phyloP scores from a whole-genome alignment of 139 green algal species.

The Closterium sp. region DNA sequence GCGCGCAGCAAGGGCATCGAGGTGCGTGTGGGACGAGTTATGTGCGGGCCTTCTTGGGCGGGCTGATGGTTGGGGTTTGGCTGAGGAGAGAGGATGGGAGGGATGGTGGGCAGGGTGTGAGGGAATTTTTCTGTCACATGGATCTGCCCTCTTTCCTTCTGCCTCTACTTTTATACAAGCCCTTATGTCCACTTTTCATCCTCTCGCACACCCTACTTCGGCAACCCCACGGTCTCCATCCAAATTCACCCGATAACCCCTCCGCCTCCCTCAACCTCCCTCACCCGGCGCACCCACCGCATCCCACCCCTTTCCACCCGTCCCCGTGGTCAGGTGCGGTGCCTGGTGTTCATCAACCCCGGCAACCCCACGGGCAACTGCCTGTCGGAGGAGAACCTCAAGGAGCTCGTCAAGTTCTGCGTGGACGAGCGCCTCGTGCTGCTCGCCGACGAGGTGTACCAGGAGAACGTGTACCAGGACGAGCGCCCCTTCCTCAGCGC shows the following conservation, averaged over 20 bases:
- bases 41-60: too few relatives aligned
- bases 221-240: too few relatives aligned
- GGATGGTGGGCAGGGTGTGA: background rate
- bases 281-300: too few relatives aligned
- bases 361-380: constrained; percentile 91
- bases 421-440: constrained; percentile 79
- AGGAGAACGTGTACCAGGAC: constrained; percentile 91
- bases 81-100: background rate
- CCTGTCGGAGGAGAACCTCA: constrained; percentile 66
- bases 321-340: constrained; percentile 58
- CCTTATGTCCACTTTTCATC: too few relatives aligned
- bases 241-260: too few relatives aligned
- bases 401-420: constrained; percentile 78
- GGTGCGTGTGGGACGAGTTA: constrained; percentile 57
- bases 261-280: too few relatives aligned
- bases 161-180: too few relatives aligned
- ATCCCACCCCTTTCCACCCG: too few relatives aligned
- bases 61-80: background rate
- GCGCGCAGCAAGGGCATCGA: constrained; percentile 44
- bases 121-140: background rate
- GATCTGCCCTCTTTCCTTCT: background rate
- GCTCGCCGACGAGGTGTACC: constrained; percentile 92
- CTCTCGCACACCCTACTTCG: too few relatives aligned
- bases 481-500: constrained; percentile 84
- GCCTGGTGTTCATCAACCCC: constrained; percentile 92